Evolutionary conservation across 2,329 filamentous ascomycete species (phyloP).

Genomic region (Botryosphaeria agaves): DNA sequence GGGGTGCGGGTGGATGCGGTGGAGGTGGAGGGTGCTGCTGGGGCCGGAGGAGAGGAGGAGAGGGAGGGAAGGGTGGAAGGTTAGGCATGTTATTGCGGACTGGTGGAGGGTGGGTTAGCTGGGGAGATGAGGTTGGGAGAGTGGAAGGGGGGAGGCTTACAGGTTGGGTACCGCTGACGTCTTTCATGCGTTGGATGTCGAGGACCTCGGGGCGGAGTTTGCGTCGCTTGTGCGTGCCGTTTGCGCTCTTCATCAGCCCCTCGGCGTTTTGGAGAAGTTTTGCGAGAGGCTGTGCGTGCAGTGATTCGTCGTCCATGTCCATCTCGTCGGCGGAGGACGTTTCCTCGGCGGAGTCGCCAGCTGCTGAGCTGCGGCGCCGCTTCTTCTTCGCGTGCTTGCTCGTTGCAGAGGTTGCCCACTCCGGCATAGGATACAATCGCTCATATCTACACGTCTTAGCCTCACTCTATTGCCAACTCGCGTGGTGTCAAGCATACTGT

Average conservation of each 20-base stretch:
- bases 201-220: constrained; percentile 75
- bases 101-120: constrained; percentile 5
- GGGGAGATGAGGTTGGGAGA: neutral
- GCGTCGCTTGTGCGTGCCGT: constrained; percentile 37
- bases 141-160: constrained; percentile 22
- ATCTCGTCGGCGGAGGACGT: constrained; percentile 40
- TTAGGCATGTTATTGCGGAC: constrained; percentile 64
- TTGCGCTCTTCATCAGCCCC: constrained; percentile 38
- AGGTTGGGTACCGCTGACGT: constrained; percentile 63
- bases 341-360: constrained; percentile 29
- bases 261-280: constrained; percentile 60
- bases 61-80: constrained; percentile 78
- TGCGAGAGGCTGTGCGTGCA: constrained; percentile 62
- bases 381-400: constrained; percentile 28
- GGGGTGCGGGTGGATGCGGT: constrained; percentile 67
- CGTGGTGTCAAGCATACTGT: constrained; percentile 38
- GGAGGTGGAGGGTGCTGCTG: constrained; percentile 70
- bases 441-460: constrained; percentile 17
- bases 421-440: constrained; percentile 41
- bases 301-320: constrained; percentile 24
- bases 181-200: constrained; percentile 76
- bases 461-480: neutral
- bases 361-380: constrained; percentile 23
- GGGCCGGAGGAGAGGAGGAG: constrained; percentile 80
- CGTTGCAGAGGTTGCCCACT: no score